Conservation (phyloP, 352 stramenopile species). For the Globisporangium sylvaticum region DNA sequence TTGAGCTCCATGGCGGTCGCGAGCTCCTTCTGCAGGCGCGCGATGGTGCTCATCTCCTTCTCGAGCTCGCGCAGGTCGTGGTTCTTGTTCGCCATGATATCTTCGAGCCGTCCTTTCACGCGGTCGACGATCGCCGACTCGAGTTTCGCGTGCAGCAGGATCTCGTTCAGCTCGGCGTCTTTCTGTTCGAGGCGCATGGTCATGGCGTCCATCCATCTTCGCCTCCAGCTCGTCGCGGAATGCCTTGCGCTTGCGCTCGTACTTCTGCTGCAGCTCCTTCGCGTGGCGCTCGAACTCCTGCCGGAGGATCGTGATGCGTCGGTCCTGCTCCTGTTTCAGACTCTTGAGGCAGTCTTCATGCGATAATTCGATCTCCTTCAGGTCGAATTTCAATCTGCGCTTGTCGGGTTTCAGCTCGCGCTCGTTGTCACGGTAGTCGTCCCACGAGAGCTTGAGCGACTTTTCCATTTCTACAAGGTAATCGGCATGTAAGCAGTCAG, state of each 20-base stretch:
- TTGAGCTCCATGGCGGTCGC: slow-evolving; percentile 79
- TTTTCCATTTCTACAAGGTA: slow-evolving; percentile 65
- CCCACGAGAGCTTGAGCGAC: slow-evolving; percentile 87
- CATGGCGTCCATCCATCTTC: slow-evolving; percentile 54
- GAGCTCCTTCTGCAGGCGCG: slow-evolving; percentile 79
- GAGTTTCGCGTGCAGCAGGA: slow-evolving; percentile 89
- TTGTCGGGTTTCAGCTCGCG: slow-evolving; percentile 89
- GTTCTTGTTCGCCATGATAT: slow-evolving; percentile 90
- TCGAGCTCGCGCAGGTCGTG: slow-evolving; percentile 81
- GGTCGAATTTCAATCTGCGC: slow-evolving; percentile 80
- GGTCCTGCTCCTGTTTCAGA: slow-evolving; percentile 92
- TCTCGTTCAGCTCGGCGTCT: slow-evolving; percentile 91
- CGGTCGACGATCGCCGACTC: slow-evolving; percentile 79
- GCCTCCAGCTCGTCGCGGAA: slow-evolving; percentile 83
- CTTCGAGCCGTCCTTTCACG: slow-evolving; percentile 83
- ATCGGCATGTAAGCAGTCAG: no score
- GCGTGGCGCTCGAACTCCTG: slow-evolving; percentile 91
- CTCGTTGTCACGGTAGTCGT: slow-evolving; percentile 88
- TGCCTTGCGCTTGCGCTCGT: slow-evolving; percentile 74
- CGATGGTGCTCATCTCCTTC: slow-evolving; percentile 64
- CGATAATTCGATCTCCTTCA: slow-evolving; percentile 91
- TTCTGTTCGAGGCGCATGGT: slow-evolving; percentile 85
- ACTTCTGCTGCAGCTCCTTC: slow-evolving; percentile 90
- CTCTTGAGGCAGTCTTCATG: slow-evolving; percentile 92
- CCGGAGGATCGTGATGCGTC: slow-evolving; percentile 86